Conservation (phyloP, 495 filamentous ascomycete species). For the Talaromyces proteolyticus region DNA sequence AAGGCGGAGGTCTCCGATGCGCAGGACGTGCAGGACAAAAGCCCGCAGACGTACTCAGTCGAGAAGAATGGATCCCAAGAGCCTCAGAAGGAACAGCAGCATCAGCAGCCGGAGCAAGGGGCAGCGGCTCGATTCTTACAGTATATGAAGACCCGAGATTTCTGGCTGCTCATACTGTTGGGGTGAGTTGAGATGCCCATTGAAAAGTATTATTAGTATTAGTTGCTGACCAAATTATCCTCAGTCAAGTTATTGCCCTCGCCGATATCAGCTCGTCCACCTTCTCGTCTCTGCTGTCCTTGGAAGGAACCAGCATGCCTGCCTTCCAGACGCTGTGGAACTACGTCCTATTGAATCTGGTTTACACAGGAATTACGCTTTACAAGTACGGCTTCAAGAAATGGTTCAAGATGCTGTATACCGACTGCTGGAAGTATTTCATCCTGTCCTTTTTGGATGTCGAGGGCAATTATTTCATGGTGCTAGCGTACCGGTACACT, state of each 20-base stretch:
- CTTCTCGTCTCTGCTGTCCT: constrained; percentile 69
- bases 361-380: constrained; percentile 78
- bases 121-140: not conserved
- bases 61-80: not conserved
- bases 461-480: constrained; percentile 95
- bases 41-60: not conserved
- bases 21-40: not conserved
- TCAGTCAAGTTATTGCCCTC: constrained; percentile 75
- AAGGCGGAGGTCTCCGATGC: not conserved
- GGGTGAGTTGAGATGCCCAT: not conserved
- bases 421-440: constrained; percentile 89
- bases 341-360: constrained; percentile 77
- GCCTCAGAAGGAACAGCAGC: not conserved
- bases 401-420: constrained; percentile 55
- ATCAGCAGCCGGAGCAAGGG: not conserved
- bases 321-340: constrained; percentile 96
- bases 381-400: constrained; percentile 75
- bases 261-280: constrained; percentile 89
- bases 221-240: not conserved
- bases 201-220: not conserved
- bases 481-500: constrained; percentile 90
- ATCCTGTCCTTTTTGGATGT: constrained; percentile 92
- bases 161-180: constrained; percentile 2
- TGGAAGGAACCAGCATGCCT: constrained; percentile 71
- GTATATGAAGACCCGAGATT: constrained; percentile 5